Conservation (phyloP, 2,329 filamentous ascomycete species). For the Aspergillus fijiensis region DNA sequence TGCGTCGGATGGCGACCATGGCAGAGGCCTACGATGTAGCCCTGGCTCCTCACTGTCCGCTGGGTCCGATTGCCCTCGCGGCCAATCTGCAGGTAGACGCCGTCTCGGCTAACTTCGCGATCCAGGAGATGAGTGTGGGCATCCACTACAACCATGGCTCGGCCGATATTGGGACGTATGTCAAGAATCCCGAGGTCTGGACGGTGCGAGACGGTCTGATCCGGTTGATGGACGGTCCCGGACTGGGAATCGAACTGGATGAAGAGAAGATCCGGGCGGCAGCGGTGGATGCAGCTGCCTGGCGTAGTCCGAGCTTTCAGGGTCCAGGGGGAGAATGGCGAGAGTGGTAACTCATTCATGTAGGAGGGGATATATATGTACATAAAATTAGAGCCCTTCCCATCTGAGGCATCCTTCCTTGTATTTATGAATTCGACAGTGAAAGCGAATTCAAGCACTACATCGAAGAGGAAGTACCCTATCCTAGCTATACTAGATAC, state of each 20-base stretch:
- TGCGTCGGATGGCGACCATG: conserved; percentile 67
- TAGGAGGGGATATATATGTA: too few relatives aligned
- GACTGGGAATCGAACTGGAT: conserved; percentile 44
- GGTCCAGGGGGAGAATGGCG: conserved; percentile 14
- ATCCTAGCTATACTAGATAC: too few relatives aligned
- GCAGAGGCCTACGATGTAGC: conserved; percentile 72
- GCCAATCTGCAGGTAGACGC: conserved; percentile 67
- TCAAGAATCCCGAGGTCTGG: conserved; percentile 5
- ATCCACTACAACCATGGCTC: conserved; percentile 65
- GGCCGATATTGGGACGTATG: conserved; percentile 7
- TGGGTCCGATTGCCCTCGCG: conserved; percentile 71
- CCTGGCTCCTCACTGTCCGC: conserved; percentile 70
- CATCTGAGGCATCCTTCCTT: too few relatives aligned
- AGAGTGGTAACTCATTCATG: conserved; percentile 10
- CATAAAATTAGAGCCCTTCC: too few relatives aligned
- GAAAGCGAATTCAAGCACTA: too few relatives aligned
- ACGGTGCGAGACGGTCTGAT: not conserved
- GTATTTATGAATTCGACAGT: too few relatives aligned
- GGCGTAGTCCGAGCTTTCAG: conserved; percentile 11
- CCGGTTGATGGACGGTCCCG: conserved; percentile 41
- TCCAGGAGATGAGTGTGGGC: conserved; percentile 75
- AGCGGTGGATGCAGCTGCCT: conserved; percentile 1
- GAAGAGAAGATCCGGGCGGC: not conserved
- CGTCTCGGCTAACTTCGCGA: conserved; percentile 65
- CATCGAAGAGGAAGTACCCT: too few relatives aligned